phyloP scores from a whole-genome alignment of 495 filamentous ascomycete species.

The Xylaria grammica region DNA sequence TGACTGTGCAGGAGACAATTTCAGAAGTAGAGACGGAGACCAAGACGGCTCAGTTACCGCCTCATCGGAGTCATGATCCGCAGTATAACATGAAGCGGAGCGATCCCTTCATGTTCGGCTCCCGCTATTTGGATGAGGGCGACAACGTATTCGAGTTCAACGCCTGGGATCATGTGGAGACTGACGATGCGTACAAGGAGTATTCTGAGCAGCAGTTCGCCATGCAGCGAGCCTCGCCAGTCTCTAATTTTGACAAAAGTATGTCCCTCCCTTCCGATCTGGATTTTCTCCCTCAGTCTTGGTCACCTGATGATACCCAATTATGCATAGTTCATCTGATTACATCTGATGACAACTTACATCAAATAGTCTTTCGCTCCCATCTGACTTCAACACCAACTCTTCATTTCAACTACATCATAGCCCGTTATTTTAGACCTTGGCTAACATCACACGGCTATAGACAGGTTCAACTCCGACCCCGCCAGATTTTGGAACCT shows the following conservation, averaged over 20 bases:
- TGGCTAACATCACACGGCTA: constrained; percentile 40
- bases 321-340: constrained; percentile 70
- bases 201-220: constrained; percentile 81
- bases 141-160: constrained; percentile 95
- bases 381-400: constrained; percentile 55
- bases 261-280: constrained; percentile 33
- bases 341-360: constrained; percentile 57
- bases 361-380: constrained; percentile 65
- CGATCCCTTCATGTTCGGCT: constrained; percentile 95
- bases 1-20: constrained; percentile 33
- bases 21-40: constrained; percentile 5
- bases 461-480: constrained; percentile 79
- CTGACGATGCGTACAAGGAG: constrained; percentile 80
- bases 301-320: constrained; percentile 60
- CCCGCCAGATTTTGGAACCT: constrained; percentile 96
- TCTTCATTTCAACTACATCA: constrained; percentile 10
- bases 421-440: constrained; percentile 4
- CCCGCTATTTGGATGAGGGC: constrained; percentile 76
- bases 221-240: constrained; percentile 80
- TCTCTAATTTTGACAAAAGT: constrained; percentile 84
- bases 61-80: constrained; percentile 61
- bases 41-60: constrained; percentile 34
- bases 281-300: constrained; percentile 13
- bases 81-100: constrained; percentile 74
- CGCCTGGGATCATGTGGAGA: constrained; percentile 96